Base-by-base conservation (phyloP, 257 asterid species). In the Petunia axillaris region DNA sequence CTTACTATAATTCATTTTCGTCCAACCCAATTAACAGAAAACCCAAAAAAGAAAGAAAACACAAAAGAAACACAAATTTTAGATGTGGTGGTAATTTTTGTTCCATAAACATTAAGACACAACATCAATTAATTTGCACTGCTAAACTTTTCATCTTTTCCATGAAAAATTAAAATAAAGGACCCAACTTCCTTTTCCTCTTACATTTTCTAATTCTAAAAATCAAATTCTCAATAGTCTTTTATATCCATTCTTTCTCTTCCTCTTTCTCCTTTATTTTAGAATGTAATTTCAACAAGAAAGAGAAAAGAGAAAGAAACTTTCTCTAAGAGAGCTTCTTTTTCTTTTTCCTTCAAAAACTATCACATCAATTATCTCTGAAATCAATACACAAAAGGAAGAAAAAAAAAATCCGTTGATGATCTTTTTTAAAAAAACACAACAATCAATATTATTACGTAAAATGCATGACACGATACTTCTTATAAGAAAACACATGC, bases 151-250 rank as follows among this genome's bases (percentile, higher is more conserved):
- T 11, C 59, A 53, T 54, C 59, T 4, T 13, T 54, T 70, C 57
- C 38, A 16, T 5, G 87, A 67, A 57, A 83, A 81, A 38, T 25
- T 25, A 25, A 37, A 71, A 55, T 15, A 58, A 81, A 66, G 13
- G 44, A 64, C 53, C 81, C 64, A 58, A 46, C 43, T 46, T 44
- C 1, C 41, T 43, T 16, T 2, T 10, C 41, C 8, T 13, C 2
- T 40, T 55, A 4, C 10, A 41, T 35, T 48, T 71, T 11, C 39
- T 35, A 62, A 73, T 73, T 71, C 62, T 71, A 13, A 36, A 50
- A 71, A 48, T 25, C 77, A 71, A 25, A 71, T 10, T 13, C 10
- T 50, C 7, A 35, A 13, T 35, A 48, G 8, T 50, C 8, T 10
- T 48, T 71, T 35, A 10, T 35, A 35, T 48, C 77, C 40, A 11